Evolutionary conservation across 202 grass and related monocot species (phyloP).

Genomic region (Musa balbisiana): DNA sequence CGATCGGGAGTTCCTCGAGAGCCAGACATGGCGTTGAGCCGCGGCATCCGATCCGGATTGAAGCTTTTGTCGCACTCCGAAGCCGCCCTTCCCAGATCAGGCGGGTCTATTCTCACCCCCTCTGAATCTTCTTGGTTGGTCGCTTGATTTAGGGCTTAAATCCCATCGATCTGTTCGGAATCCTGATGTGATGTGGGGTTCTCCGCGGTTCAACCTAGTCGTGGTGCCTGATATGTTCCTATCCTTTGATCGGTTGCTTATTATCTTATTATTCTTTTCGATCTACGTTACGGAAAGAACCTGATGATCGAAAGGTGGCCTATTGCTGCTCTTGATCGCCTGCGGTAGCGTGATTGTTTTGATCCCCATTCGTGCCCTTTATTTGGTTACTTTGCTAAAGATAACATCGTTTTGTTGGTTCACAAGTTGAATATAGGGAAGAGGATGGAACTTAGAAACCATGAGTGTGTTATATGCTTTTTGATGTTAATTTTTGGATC

Average conservation of each 20-base stretch:
- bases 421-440: no score
- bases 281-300: neutral
- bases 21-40: slow-evolving; percentile 25
- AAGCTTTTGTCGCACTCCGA: slow-evolving; percentile 14
- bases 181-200: no score
- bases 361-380: neutral
- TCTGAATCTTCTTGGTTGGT: neutral
- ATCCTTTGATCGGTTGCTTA: no score
- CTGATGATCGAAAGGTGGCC: neutral
- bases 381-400: neutral
- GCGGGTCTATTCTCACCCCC: slow-evolving; percentile 6
- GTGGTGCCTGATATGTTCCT: no score
- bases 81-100: slow-evolving; percentile 12
- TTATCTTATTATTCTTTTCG: no score
- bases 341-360: neutral
- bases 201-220: no score
- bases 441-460: neutral
- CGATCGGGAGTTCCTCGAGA: neutral
- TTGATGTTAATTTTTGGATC: neutral
- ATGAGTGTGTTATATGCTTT: neutral
- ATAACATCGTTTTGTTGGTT: neutral
- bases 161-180: no score
- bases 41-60: slow-evolving; percentile 25
- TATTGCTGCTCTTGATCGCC: neutral
- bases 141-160: no score